Percentiles rank a stretch among this genome's conserved stretches.
phyloP scores from a whole-genome alignment of 257 asterid species.

The Agastache rugosa region DNA sequence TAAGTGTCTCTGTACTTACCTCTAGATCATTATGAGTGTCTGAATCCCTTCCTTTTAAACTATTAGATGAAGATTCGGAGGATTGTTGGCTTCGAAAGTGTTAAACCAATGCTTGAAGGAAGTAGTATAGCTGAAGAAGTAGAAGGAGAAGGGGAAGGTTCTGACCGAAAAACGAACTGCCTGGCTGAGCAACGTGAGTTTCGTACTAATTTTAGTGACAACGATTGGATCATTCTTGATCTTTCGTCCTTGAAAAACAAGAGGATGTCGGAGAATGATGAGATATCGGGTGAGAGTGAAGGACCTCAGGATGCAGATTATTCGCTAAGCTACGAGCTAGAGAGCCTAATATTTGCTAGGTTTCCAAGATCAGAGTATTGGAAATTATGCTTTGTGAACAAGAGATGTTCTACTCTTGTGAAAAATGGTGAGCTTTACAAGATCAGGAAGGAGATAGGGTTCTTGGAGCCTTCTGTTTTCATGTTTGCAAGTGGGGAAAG shows the following conservation, averaged over 20 bases:
- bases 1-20: background rate
- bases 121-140: slow-evolving; percentile 33
- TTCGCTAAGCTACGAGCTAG: slow-evolving; percentile 66
- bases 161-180: slow-evolving; percentile 27
- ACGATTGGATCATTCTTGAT: slow-evolving; percentile 32
- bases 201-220: slow-evolving; percentile 24
- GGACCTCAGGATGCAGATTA: slow-evolving; percentile 95
- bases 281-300: slow-evolving; percentile 24
- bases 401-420: slow-evolving; percentile 55
- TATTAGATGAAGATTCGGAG: slow-evolving; percentile 24
- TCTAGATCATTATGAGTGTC: slow-evolving; percentile 10
- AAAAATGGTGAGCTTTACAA: slow-evolving; percentile 61
- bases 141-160: slow-evolving; percentile 25
- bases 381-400: slow-evolving; percentile 63
- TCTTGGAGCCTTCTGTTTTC: slow-evolving; percentile 64
- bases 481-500: slow-evolving; percentile 74
- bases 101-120: slow-evolving; percentile 43
- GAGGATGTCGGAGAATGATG: slow-evolving; percentile 36
- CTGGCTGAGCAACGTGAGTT: slow-evolving; percentile 32
- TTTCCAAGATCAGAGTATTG: slow-evolving; percentile 68
- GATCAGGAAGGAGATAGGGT: slow-evolving; percentile 55
- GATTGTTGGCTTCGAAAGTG: slow-evolving; percentile 32
- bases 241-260: slow-evolving; percentile 37
- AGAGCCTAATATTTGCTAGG: slow-evolving; percentile 67
- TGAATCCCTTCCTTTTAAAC: background rate